Conservation (phyloP, 305 asterid genomes). For the Solanum hybrid region DNA sequence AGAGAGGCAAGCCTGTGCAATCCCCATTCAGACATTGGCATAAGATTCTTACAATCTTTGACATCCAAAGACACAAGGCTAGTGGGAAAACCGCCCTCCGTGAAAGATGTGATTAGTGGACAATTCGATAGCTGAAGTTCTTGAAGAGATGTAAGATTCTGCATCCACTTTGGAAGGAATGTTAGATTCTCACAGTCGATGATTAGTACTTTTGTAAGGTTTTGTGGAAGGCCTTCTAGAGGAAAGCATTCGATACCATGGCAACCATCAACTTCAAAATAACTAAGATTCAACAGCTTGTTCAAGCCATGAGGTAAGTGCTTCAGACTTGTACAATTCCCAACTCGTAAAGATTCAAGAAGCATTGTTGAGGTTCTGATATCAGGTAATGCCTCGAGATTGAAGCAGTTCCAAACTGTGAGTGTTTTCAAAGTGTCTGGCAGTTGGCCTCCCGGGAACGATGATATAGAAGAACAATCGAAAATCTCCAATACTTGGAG, state of each 20-base stretch:
- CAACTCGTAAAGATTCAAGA: slow-evolving; percentile 31
- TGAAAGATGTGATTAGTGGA: slow-evolving; percentile 22
- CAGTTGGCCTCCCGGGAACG: slow-evolving; percentile 30
- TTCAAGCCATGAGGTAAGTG: slow-evolving; percentile 25
- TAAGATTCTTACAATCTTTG: slow-evolving; percentile 25
- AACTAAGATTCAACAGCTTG: slow-evolving; percentile 22
- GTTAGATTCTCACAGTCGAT: slow-evolving; percentile 30
- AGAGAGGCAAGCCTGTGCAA: slow-evolving; percentile 38
- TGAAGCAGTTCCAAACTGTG: slow-evolving; percentile 37
- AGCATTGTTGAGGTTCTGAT: slow-evolving; percentile 20
- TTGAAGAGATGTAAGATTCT: slow-evolving; percentile 28
- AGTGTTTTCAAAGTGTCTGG: slow-evolving; percentile 31
- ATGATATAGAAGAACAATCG: slow-evolving; percentile 31
- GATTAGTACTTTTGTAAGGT: slow-evolving; percentile 26
- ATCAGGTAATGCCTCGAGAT: slow-evolving; percentile 41
- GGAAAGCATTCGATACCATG: slow-evolving; percentile 35
- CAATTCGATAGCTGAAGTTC: slow-evolving; percentile 29
- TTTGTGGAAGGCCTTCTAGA: slow-evolving; percentile 26
- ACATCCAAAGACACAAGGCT: slow-evolving; percentile 32
- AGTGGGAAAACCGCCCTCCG: slow-evolving; percentile 31
- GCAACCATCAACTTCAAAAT: slow-evolving; percentile 31
- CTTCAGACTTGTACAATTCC: slow-evolving; percentile 32
- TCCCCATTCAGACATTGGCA: slow-evolving; percentile 31
- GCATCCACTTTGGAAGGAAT: slow-evolving; percentile 25
- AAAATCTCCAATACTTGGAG: slow-evolving; percentile 30